phyloP scores from a whole-genome alignment of 106 monocot species.

The Acanthochlamys bracteata region DNA sequence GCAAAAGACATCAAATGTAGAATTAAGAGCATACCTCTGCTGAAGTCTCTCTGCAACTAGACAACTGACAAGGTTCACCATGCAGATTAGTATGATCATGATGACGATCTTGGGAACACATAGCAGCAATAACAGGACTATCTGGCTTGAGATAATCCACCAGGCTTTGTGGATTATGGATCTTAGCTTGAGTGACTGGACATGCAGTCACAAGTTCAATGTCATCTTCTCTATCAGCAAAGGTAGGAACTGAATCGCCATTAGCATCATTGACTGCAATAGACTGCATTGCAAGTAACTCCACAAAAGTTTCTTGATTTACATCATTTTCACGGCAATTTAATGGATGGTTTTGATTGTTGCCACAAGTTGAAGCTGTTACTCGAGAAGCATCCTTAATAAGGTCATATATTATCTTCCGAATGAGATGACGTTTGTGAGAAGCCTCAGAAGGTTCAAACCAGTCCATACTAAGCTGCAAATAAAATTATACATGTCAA shows the following conservation, averaged over 20 bases:
- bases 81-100: slow-evolving; percentile 1
- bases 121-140: no score
- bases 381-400: slow-evolving; percentile 22
- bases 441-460: slow-evolving; percentile 81
- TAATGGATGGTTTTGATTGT: slow-evolving; percentile 7
- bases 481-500: neutral
- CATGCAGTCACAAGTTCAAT: slow-evolving; percentile 3
- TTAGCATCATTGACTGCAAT: neutral
- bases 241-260: slow-evolving; percentile 3
- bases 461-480: slow-evolving; percentile 66
- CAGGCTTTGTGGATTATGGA: slow-evolving; percentile 7
- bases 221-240: slow-evolving; percentile 6
- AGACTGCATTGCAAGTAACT: slow-evolving; percentile 21
- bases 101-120: neutral
- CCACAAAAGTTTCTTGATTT: slow-evolving; percentile 8
- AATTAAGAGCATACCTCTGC: slow-evolving; percentile 11
- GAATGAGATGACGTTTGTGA: slow-evolving; percentile 52
- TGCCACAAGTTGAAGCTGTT: neutral
- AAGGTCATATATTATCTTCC: slow-evolving; percentile 56
- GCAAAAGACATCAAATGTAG: no score
- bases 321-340: slow-evolving; percentile 8
- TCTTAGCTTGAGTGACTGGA: neutral
- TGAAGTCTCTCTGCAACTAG: slow-evolving; percentile 1
- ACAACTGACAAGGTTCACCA: slow-evolving; percentile 6
- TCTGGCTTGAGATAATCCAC: slow-evolving; percentile 14